Evolutionary conservation across 2,329 filamentous ascomycete genomes (phyloP).

Genomic region (Orbilia javanica): DNA sequence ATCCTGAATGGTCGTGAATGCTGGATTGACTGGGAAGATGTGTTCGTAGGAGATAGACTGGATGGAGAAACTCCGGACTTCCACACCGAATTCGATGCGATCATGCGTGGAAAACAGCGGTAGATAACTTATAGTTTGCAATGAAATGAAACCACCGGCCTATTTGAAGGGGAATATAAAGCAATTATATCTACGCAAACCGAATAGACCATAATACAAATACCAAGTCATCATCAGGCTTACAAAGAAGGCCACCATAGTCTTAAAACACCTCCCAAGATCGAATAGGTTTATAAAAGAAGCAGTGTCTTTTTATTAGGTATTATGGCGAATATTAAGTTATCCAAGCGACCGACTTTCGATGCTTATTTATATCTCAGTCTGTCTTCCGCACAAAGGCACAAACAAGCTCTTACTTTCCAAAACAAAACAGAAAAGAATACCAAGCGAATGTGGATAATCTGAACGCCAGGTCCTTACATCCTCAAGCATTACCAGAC

Average conservation of each 20-base stretch:
- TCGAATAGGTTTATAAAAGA: neutral
- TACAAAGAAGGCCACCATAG: neutral
- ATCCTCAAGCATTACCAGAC: constrained; percentile 40
- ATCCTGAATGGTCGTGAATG: constrained; percentile 84
- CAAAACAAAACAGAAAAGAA: constrained; percentile 1
- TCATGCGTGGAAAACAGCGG: constrained; percentile 80
- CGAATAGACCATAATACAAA: neutral
- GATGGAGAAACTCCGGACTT: constrained; percentile 77
- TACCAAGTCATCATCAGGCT: neutral
- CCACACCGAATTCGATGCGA: constrained; percentile 91
- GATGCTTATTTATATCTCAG: constrained; percentile 27
- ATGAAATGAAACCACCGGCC: neutral
- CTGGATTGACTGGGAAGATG: constrained; percentile 90
- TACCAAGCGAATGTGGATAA: constrained; percentile 34
- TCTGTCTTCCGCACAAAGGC: constrained; percentile 36
- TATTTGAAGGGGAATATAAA: neutral
- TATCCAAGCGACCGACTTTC: constrained; percentile 21
- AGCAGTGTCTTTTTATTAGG: constrained; percentile 42
- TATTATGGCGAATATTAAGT: constrained; percentile 45
- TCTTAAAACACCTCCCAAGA: too few species aligned
- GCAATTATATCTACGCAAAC: neutral
- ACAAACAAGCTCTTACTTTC: constrained; percentile 9
- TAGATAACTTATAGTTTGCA: constrained; percentile 46
- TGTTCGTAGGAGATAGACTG: constrained; percentile 83
- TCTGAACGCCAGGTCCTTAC: constrained; percentile 46